Percentiles rank a stretch among this genome's conserved stretches.
Evolutionary conservation across 129 eudicot species (phyloP).

Genomic region (Daucus carota): DH1_v3.0 NC_030383.2:62382501-62383000

Average conservation of each 20-base stretch:
- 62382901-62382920: slow-evolving; percentile 25
- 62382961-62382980: no score
- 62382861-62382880: neutral
- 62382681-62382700: neutral
- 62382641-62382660: neutral
- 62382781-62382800: neutral
- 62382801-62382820: slow-evolving; percentile 18
- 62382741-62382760: slow-evolving; percentile 4
- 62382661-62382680: neutral
- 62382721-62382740: neutral
- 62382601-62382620: neutral
- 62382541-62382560: no score
- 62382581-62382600: no score
- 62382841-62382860: slow-evolving; percentile 9
- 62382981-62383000: no score
- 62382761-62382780: neutral
- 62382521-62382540: no score
- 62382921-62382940: slow-evolving; percentile 12
- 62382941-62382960: neutral
- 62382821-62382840: neutral
- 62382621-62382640: no score
- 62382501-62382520: no score
- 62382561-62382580: no score
- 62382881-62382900: slow-evolving; percentile 9
- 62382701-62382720: neutral